A percentile compares a stretch with the other conserved stretches of the same genome.
phyloP scores from a whole-genome alignment of 768 basidiomycete species.

The Albatrellus ellisii region DNA sequence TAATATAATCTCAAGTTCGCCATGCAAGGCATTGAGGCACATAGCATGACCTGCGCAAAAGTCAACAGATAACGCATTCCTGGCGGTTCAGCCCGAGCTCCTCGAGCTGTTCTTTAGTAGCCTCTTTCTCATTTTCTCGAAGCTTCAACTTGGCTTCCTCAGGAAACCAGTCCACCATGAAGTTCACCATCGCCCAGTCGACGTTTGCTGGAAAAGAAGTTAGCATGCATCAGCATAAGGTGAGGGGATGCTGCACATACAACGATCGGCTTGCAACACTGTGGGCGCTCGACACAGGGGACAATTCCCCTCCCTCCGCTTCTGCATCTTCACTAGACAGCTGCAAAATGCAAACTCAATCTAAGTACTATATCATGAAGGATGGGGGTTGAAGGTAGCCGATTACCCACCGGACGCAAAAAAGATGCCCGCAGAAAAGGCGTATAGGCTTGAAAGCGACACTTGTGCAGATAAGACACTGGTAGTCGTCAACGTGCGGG shows the following conservation, averaged over 20 bases:
- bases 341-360: too few species aligned
- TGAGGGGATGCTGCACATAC: slow-evolving; percentile 33
- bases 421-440: slow-evolving; percentile 67
- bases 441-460: slow-evolving; percentile 91
- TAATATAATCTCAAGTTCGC: too few species aligned
- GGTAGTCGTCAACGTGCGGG: slow-evolving; percentile 72
- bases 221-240: background rate
- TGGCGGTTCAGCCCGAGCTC: slow-evolving; percentile 49
- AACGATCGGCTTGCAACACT: slow-evolving; percentile 62
- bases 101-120: slow-evolving; percentile 49
- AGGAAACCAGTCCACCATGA: slow-evolving; percentile 91
- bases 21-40: too few species aligned
- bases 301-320: slow-evolving; percentile 57
- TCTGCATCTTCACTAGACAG: slow-evolving; percentile 87
- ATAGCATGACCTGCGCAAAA: too few species aligned
- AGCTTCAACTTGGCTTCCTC: slow-evolving; percentile 64
- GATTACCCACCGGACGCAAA: slow-evolving; percentile 43
- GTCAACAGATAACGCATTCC: slow-evolving; percentile 8
- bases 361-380: too few species aligned
- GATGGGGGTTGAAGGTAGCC: too few species aligned
- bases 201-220: slow-evolving; percentile 44
- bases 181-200: slow-evolving; percentile 68
- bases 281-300: slow-evolving; percentile 76
- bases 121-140: slow-evolving; percentile 64
- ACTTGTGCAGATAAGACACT: slow-evolving; percentile 77